Percentiles rank a stretch among this genome's conserved stretches.
These are phyloP conservation scores for Botrytis byssoidea DNA, from an alignment of 2,329 filamentous ascomycete genomes.

Conservation along the genomic window DNA sequence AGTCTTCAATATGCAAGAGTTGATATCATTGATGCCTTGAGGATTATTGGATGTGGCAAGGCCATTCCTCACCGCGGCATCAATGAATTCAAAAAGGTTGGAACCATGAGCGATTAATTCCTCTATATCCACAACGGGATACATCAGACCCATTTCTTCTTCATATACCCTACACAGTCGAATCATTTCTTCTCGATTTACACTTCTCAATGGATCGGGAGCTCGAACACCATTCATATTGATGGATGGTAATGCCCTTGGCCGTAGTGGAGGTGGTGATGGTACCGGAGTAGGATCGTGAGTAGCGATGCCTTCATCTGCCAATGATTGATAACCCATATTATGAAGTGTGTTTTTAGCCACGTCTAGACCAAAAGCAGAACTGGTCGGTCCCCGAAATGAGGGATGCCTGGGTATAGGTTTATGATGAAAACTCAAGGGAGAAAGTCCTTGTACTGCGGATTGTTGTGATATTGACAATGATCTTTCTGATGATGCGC, in stretches of 20 bases:
- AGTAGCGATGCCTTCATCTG: conserved; percentile 60
- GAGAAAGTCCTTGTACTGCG: conserved; percentile 27
- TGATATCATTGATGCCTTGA: conserved; percentile 54
- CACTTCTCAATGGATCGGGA: conserved; percentile 77
- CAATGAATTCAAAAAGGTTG: conserved; percentile 69
- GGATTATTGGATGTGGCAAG: conserved; percentile 51
- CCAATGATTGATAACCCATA: conserved; percentile 76
- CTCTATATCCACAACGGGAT: conserved; percentile 77
- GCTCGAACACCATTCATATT: conserved; percentile 44
- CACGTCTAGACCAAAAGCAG: conserved; percentile 79
- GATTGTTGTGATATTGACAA: conserved; percentile 34
- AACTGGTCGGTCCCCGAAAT: conserved; percentile 84
- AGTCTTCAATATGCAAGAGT: conserved; percentile 74
- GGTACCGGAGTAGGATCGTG: conserved; percentile 50
- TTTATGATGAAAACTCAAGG: conserved; percentile 27
- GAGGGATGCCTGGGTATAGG: conserved; percentile 47
- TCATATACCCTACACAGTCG: conserved; percentile 78
- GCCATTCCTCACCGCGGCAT: conserved; percentile 59
- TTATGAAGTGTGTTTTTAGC: conserved; percentile 83
- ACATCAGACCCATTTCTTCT: conserved; percentile 91
- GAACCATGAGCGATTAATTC: conserved; percentile 68
- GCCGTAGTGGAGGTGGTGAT: conserved; percentile 33
- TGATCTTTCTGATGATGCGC: conserved; percentile 31
- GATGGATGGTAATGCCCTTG: conserved; percentile 22
- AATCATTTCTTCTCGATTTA: conserved; percentile 76